Evolutionary conservation across 1,284 basidiomycete species (phyloP).

Genomic region (Ustilago shanxiensis): DNA sequence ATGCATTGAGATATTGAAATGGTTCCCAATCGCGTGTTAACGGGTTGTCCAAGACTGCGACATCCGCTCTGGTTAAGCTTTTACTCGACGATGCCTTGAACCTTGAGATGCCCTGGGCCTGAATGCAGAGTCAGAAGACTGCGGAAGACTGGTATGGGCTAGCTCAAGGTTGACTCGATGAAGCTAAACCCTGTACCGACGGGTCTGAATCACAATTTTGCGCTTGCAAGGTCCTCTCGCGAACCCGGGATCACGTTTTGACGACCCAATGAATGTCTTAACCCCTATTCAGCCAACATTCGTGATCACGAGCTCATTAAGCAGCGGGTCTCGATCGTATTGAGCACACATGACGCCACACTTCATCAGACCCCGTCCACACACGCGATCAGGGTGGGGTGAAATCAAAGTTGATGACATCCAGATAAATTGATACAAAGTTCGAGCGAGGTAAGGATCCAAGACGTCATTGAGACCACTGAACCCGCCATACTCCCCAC

Average conservation of each 20-base stretch:
- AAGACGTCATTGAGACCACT: constrained; percentile 17
- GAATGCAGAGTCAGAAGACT: no score
- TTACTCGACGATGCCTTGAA: not conserved
- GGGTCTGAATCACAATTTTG: not conserved
- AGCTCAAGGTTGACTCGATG: not conserved
- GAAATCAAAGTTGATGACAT: not conserved
- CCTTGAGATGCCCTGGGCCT: not conserved
- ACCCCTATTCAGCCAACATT: not conserved
- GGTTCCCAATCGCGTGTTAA: not conserved
- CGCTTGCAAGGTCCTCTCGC: not conserved
- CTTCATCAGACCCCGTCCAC: not conserved
- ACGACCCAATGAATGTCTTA: not conserved
- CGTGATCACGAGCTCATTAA: not conserved
- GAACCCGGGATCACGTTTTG: not conserved
- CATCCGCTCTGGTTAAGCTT: not conserved
- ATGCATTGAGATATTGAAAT: not conserved
- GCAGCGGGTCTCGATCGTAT: not conserved
- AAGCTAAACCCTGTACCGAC: not conserved
- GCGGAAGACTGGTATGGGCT: no score
- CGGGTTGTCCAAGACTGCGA: constrained; percentile 1
- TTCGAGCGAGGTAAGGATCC: not conserved
- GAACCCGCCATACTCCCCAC: constrained; percentile 69
- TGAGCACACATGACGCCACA: not conserved
- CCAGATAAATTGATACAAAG: not conserved
- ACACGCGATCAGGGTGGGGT: constrained; percentile 1